A percentile compares a stretch with the other conserved stretches of the same genome.
Evolutionary conservation across 2,329 filamentous ascomycete genomes (phyloP).

Genomic region (Colletotrichum sp.): DNA sequence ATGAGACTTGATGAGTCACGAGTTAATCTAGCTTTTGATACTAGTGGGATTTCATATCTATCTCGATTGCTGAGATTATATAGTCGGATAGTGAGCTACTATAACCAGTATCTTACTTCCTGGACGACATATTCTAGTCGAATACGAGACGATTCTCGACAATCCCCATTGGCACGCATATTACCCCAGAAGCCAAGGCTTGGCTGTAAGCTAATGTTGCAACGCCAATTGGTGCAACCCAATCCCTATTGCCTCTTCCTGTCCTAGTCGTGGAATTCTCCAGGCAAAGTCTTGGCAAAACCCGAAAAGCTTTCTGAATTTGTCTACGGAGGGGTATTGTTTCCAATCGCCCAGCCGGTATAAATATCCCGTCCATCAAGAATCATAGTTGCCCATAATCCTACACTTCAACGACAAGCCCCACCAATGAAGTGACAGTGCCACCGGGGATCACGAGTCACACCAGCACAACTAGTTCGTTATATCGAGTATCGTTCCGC

Average conservation of each 20-base stretch:
- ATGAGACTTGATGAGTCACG: background rate
- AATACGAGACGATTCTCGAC: background rate
- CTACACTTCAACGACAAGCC: background rate
- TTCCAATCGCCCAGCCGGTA: background rate
- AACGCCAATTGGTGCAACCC: background rate
- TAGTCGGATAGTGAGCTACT: background rate
- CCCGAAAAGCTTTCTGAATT: background rate
- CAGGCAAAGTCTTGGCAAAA: background rate
- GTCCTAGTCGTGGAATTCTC: background rate
- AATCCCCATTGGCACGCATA: background rate
- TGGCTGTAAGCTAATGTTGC: background rate
- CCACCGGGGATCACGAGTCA: background rate
- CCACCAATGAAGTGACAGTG: background rate
- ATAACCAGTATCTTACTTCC: accelerated
- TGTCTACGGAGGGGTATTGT: background rate
- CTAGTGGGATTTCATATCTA: accelerated
- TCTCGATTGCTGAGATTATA: background rate
- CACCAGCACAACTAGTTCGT: accelerated
- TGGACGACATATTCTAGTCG: accelerated
- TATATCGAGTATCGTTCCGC: background rate
- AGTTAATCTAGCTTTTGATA: background rate
- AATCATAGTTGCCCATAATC: background rate
- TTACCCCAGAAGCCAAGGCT: background rate
- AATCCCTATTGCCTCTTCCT: background rate
- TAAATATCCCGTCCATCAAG: background rate